A percentile compares a stretch with the other conserved stretches of the same genome.
These are phyloP conservation scores for Cladosporium sphaerospermum DNA, from an alignment of 2,329 filamentous ascomycete genomes.

Conservation along the genomic window DNA sequence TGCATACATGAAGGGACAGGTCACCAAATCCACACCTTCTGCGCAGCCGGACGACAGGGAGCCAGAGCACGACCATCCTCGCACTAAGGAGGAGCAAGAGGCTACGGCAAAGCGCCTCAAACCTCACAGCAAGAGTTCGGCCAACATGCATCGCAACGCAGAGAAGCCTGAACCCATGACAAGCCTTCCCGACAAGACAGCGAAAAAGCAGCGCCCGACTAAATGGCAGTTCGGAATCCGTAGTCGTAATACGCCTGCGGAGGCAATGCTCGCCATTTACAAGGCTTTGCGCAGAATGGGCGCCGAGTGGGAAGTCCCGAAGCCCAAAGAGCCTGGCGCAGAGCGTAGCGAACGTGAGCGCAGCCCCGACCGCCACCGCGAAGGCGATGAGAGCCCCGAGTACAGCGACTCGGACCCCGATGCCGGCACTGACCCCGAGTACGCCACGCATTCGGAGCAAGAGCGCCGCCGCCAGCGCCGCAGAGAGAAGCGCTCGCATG, in stretches of 20 bases:
- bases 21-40: slow-evolving; percentile 30
- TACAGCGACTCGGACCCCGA: slow-evolving; percentile 34
- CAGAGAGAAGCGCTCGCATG: slow-evolving; percentile 14
- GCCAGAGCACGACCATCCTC: slow-evolving; percentile 40
- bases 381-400: slow-evolving; percentile 30
- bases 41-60: slow-evolving; percentile 23
- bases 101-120: slow-evolving; percentile 76
- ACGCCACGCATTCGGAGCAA: slow-evolving; percentile 31
- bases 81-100: slow-evolving; percentile 61
- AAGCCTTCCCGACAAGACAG: slow-evolving; percentile 40
- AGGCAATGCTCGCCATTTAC: slow-evolving; percentile 92
- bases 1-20: slow-evolving; percentile 72
- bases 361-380: slow-evolving; percentile 24
- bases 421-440: slow-evolving; percentile 33
- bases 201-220: slow-evolving; percentile 70
- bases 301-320: slow-evolving; percentile 70
- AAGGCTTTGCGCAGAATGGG: slow-evolving; percentile 82
- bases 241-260: slow-evolving; percentile 86
- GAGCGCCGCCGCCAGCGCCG: slow-evolving; percentile 24
- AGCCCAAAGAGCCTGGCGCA: slow-evolving; percentile 23
- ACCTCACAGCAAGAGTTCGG: slow-evolving; percentile 66
- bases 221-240: slow-evolving; percentile 98
- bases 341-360: slow-evolving; percentile 29
- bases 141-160: slow-evolving; percentile 23
- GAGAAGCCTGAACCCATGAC: slow-evolving; percentile 50